phyloP scores from a whole-genome alignment of 768 basidiomycete genomes.

The Mycena indigotica region DNA sequence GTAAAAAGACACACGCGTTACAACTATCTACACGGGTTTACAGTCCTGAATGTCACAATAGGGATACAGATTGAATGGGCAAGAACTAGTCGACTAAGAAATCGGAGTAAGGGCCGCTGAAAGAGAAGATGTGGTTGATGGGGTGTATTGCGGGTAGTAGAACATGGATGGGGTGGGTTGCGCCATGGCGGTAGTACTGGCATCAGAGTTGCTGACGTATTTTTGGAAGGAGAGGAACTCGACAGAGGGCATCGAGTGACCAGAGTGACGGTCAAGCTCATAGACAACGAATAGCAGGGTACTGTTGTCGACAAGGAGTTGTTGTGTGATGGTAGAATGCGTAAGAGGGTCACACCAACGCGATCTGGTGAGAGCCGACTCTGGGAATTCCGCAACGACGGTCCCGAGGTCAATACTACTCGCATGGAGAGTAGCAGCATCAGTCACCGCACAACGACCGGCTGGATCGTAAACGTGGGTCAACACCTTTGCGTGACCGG shows the following conservation, averaged over 20 bases:
- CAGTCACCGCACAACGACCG: slow-evolving; percentile 50
- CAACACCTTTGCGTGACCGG: slow-evolving; percentile 58
- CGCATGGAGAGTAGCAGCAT: slow-evolving; percentile 53
- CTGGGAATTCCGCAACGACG: slow-evolving; percentile 62
- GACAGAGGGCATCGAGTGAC: slow-evolving; percentile 56
- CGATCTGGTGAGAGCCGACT: slow-evolving; percentile 65
- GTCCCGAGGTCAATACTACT: slow-evolving; percentile 50
- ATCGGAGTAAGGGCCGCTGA: slow-evolving; percentile 47
- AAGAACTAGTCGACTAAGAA: slow-evolving; percentile 22
- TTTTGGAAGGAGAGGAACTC: slow-evolving; percentile 57
- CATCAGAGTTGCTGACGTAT: slow-evolving; percentile 23
- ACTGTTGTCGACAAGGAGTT: slow-evolving; percentile 66
- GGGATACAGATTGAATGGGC: not conserved
- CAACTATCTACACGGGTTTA: slow-evolving; percentile 6
- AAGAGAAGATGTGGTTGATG: slow-evolving; percentile 34
- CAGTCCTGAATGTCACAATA: slow-evolving; percentile 3
- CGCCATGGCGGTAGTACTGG: not conserved
- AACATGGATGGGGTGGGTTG: not conserved
- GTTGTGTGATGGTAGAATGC: slow-evolving; percentile 65
- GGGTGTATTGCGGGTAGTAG: slow-evolving; percentile 2
- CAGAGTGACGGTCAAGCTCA: slow-evolving; percentile 62
- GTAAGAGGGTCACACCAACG: slow-evolving; percentile 67
- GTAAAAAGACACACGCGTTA: slow-evolving; percentile 3
- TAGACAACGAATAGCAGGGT: slow-evolving; percentile 67
- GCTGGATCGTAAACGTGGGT: slow-evolving; percentile 57